Conservation (phyloP, 306 rosid genomes). For the Cucurbita moschata region DNA sequence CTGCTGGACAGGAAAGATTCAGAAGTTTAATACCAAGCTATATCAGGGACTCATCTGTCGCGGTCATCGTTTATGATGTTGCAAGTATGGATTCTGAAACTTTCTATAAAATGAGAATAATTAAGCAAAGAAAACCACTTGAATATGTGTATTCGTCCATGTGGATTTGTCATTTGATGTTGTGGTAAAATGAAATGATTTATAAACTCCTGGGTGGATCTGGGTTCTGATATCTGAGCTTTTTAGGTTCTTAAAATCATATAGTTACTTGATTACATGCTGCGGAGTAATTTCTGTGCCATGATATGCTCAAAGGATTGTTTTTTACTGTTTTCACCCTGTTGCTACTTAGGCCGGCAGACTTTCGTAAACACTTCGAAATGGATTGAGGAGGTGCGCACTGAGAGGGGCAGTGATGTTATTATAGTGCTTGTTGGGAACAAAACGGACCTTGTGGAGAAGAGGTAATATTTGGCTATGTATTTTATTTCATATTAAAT, state of each 20-base stretch:
- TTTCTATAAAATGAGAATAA: background rate
- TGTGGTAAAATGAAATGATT: background rate
- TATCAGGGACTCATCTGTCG: slow-evolving; percentile 49
- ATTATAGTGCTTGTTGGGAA: slow-evolving; percentile 80
- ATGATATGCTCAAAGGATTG: background rate
- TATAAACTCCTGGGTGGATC: background rate
- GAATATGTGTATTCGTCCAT: background rate
- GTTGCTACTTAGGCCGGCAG: slow-evolving; percentile 38
- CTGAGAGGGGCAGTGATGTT: slow-evolving; percentile 80
- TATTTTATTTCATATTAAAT: background rate
- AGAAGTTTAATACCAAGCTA: slow-evolving; percentile 54
- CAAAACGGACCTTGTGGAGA: slow-evolving; percentile 88
- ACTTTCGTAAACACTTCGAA: slow-evolving; percentile 65
- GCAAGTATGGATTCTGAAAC: slow-evolving; percentile 26
- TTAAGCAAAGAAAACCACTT: background rate
- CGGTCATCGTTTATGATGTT: slow-evolving; percentile 40
- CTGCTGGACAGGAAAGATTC: slow-evolving; percentile 51
- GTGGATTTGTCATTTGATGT: background rate
- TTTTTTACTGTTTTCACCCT: background rate
- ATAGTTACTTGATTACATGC: background rate
- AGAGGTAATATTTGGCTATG: slow-evolving; percentile 39
- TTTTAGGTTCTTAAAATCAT: background rate
- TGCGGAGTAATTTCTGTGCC: background rate
- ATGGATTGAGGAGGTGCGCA: slow-evolving; percentile 91
- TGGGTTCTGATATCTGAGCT: background rate